Percentiles rank a stretch among this genome's conserved stretches.
Evolutionary conservation across 2,329 filamentous ascomycete species (phyloP).

Genomic region (Aspergillus caelatus): DNA sequence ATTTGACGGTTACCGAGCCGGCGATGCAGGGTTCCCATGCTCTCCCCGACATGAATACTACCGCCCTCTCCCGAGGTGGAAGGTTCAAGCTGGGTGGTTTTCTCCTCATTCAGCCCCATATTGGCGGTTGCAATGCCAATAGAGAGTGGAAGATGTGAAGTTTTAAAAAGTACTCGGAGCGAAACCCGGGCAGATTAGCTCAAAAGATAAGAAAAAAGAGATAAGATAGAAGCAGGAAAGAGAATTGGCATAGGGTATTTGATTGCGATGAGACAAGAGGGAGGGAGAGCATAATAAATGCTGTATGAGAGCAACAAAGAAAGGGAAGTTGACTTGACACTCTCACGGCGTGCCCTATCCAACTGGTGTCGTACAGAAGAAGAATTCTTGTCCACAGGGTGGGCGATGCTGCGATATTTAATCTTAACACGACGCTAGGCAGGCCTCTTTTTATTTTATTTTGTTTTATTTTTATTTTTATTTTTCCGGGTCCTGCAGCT

Average conservation of each 20-base stretch:
- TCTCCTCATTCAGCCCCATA: conserved; percentile 3
- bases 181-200: neutral
- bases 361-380: neutral
- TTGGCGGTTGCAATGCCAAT: neutral
- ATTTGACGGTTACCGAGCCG: conserved; percentile 22
- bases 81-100: neutral
- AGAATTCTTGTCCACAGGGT: neutral
- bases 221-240: neutral
- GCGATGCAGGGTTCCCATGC: conserved; percentile 14
- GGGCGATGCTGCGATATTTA: neutral
- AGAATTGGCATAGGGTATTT: neutral
- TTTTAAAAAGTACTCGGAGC: neutral
- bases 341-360: neutral
- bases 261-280: neutral
- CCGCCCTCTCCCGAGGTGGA: neutral
- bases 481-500: neutral
- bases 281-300: neutral
- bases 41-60: conserved; percentile 1
- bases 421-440: neutral
- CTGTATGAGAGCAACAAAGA: neutral
- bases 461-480: neutral
- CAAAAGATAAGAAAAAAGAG: neutral
- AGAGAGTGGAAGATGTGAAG: too few species aligned
- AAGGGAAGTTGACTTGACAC: neutral
- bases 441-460: neutral